Evolutionary conservation across 108 stramenopile genomes (phyloP).

Genomic region (Bacterosira constricta): DNA sequence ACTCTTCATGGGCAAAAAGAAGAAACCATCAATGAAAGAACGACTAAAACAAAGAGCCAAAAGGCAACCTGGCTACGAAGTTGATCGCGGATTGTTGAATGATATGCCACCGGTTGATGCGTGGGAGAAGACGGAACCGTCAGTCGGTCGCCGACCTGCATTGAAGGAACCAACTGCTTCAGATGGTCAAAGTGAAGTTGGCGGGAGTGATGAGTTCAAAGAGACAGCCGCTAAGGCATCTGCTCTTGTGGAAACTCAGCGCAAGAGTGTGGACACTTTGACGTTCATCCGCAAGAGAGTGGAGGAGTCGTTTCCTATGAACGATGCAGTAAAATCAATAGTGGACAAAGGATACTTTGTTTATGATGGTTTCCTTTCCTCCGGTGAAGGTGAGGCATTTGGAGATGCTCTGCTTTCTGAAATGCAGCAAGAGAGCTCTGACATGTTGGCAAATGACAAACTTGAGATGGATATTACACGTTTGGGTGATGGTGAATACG

Average conservation of each 20-base stretch:
- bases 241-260: slow-evolving; percentile 31
- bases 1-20: slow-evolving; percentile 30
- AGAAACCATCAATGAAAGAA: slow-evolving; percentile 39
- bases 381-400: slow-evolving; percentile 26
- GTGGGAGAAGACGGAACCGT: slow-evolving; percentile 20
- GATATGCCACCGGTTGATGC: slow-evolving; percentile 6
- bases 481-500: slow-evolving; percentile 38
- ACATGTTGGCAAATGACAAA: slow-evolving; percentile 43
- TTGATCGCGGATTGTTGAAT: slow-evolving; percentile 19
- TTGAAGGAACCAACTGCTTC: neutral
- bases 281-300: slow-evolving; percentile 37
- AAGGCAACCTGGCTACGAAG: slow-evolving; percentile 4
- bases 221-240: slow-evolving; percentile 30
- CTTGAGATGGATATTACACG: slow-evolving; percentile 37
- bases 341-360: slow-evolving; percentile 32
- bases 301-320: slow-evolving; percentile 34
- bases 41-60: slow-evolving; percentile 32
- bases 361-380: slow-evolving; percentile 39
- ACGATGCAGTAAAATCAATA: slow-evolving; percentile 20
- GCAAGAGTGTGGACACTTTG: slow-evolving; percentile 40
- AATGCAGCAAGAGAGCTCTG: slow-evolving; percentile 22
- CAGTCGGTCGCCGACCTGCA: neutral
- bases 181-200: neutral
- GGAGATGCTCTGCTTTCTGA: slow-evolving; percentile 34
- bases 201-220: neutral